Conservation (phyloP, 1,284 basidiomycete genomes). For the Pyrrhoderma noxium region DNA sequence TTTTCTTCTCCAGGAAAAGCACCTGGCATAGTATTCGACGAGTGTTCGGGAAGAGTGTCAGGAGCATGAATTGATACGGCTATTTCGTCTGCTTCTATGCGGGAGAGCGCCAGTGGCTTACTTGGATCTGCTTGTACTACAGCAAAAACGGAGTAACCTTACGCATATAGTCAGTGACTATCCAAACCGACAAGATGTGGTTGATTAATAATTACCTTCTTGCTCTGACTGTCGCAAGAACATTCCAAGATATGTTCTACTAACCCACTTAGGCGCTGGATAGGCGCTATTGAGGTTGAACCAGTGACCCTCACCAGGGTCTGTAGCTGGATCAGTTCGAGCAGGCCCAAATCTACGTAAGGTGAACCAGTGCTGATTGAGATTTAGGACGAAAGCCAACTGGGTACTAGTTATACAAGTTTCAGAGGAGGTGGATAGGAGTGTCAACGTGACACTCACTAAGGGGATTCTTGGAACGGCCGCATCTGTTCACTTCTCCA, state of each 20-base stretch:
- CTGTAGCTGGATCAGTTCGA: slow-evolving; percentile 32
- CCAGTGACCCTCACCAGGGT: slow-evolving; percentile 64
- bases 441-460: slow-evolving; percentile 42
- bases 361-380: slow-evolving; percentile 84
- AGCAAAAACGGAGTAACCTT: slow-evolving; percentile 87
- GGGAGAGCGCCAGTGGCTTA: slow-evolving; percentile 44
- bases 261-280: slow-evolving; percentile 71
- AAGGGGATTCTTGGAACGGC: slow-evolving; percentile 66
- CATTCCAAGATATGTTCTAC: slow-evolving; percentile 78
- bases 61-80: slow-evolving; percentile 40
- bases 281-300: slow-evolving; percentile 88
- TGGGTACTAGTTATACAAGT: slow-evolving; percentile 49
- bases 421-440: no score
- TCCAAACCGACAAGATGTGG: background rate
- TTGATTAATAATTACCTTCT: slow-evolving; percentile 48
- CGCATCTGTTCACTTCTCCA: slow-evolving; percentile 85
- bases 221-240: slow-evolving; percentile 81
- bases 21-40: slow-evolving; percentile 13
- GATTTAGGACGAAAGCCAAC: slow-evolving; percentile 85
- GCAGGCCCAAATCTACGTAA: slow-evolving; percentile 73
- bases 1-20: background rate
- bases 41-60: slow-evolving; percentile 28
- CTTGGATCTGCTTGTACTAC: slow-evolving; percentile 52
- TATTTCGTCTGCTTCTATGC: slow-evolving; percentile 57
- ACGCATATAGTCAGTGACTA: background rate